phyloP scores from a whole-genome alignment of 2,329 filamentous ascomycete species.

The Pseudogymnoascus sp. region DNA sequence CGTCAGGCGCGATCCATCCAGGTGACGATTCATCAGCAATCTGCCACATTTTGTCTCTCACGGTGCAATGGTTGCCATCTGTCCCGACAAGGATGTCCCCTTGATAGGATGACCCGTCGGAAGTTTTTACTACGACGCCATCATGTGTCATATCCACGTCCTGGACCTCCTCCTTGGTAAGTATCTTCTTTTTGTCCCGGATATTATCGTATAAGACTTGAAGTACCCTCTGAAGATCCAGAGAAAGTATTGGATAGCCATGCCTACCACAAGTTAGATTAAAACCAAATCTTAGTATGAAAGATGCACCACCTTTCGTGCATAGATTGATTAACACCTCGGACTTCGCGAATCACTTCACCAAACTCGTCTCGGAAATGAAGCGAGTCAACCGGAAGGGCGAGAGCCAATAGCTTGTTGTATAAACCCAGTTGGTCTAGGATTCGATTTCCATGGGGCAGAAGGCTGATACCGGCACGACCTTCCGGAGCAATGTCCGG shows the following conservation, averaged over 20 bases:
- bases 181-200: slow-evolving; percentile 28
- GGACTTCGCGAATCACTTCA: not conserved
- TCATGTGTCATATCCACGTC: slow-evolving; percentile 21
- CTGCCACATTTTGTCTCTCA: slow-evolving; percentile 29
- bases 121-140: slow-evolving; percentile 28
- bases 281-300: not conserved
- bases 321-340: not conserved
- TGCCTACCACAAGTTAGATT: not conserved
- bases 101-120: slow-evolving; percentile 25
- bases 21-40: slow-evolving; percentile 20
- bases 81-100: slow-evolving; percentile 34
- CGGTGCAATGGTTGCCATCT: slow-evolving; percentile 35
- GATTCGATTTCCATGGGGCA: slow-evolving; percentile 35
- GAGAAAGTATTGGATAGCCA: slow-evolving; percentile 30
- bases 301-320: not conserved
- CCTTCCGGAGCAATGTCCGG: slow-evolving; percentile 35
- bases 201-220: slow-evolving; percentile 30
- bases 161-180: slow-evolving; percentile 25
- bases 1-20: slow-evolving; percentile 20
- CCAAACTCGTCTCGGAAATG: not conserved
- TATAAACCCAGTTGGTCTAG: slow-evolving; percentile 41
- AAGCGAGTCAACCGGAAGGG: not conserved
- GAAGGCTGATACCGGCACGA: slow-evolving; percentile 39
- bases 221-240: slow-evolving; percentile 32
- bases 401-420: slow-evolving; percentile 14